Evolutionary conservation across 805 yeast genomes (phyloP), one percentile per base, ranked within the genome.

Genomic region (Candida stauntonica): DNA sequence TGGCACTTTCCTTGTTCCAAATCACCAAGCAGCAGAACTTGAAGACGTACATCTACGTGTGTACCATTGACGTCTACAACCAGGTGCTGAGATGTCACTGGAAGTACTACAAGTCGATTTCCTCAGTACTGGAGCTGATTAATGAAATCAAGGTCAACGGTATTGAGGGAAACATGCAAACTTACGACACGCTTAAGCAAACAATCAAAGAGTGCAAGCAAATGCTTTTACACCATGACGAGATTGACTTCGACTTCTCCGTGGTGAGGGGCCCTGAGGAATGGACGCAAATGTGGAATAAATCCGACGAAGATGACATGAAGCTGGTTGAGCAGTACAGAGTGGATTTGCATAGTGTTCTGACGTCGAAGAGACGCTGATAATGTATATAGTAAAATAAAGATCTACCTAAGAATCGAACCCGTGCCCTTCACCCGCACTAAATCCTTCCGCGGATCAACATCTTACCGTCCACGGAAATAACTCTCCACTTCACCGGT

Each of bases 81-180:
- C 49, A 53, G 27, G 58, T 65, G 31, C 45, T 70, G 13, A 39
- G 47, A 28, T 48, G 67, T 7, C 42, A 57, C n/a, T 70, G 74
- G 73, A 49, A 60, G 19, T 48, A 48, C 32, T 66, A 57, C 48
- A 57, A 62, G 26, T 70, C 67, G 39, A 43, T 68, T 21, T 52
- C 51, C 19, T 50, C 57, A 5, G 58, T 66, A n/a, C 57, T 60
- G 17, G 46, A 50, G 12, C 42, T 64, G 14, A 51, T 64, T n/a
- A 59, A 64, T 14, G 73, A 69, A 39, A 56, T 69, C 52, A 60
- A 58, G 13, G 62, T 65, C 36, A 67, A 69, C 42, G 73, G 68
- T 6, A 59, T 69, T 9, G 55, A 57, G 24, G 63, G 67, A 4
- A 57, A 62, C 36, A 35, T 53, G 5, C 56, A 50, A 12, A 68